Base-by-base conservation (phyloP, 306 rosid species). In the Acmispon strigosus region DNA sequence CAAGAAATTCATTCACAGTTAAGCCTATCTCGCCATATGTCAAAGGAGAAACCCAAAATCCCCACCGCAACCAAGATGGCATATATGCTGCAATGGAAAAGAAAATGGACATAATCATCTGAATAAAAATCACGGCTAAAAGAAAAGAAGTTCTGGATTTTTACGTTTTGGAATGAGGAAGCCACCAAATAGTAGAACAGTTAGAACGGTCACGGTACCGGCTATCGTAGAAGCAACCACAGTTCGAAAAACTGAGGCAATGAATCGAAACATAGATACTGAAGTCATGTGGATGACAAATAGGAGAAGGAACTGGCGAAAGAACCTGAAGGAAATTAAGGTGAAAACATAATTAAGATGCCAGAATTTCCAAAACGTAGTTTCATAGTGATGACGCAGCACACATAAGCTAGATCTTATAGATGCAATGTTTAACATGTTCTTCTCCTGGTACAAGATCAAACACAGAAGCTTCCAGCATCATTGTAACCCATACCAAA, bases 11-110 rank as follows among this genome's bases (percentile, higher is more conserved):
- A 39, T 81, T 86, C 37, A 73, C 64, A 5, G 88, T 66, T 52
- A 64, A 19, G 10, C 80, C 80, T 41, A 86, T 79, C 71, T 81
- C 86, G 73, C 83, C 91, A 58, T 73, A 86, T 44, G 91, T n/a
- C 72, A 86, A 36, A 50, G 91, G 91, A 79, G 86, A 86, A 81
- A 84, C 12, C 91, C 91, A 86, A 66, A 84, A 86, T 24, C 81
- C 88, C 91, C 91, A 86, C 41, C 69, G 68, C 80, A 86, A 64
- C 86, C 82, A 86, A 69, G 73, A 41, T 19, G 91, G 91, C 74
- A 86, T 71, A 39, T 78, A 66, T 76, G 88, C 91, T 86, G 76
- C 79, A 84, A 14, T 20, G 58, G 27, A 66, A 79, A 66, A 43
- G 65, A 49, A 24, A 5, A 32, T 50, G 51, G 73, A 37, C 15